Base-by-base conservation (phyloP, 108 stramenopile species). In the Fragilariopsis cylindrus region DNA sequence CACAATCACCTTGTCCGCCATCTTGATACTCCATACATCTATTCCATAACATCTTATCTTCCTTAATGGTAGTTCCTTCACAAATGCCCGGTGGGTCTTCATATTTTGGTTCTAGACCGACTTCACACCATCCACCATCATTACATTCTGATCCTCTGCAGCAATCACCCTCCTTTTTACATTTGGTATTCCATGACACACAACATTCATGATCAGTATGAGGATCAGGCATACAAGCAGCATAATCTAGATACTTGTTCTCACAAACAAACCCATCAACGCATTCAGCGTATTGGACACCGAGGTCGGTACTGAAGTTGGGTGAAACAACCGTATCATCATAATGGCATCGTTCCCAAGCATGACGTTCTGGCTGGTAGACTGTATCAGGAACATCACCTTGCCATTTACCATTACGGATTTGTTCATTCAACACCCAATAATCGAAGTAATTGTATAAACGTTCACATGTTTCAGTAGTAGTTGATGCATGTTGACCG, bases 51-150 rank as follows among this genome's bases (percentile, higher is more conserved):
- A n/a, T 40, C 3, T 44, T 42, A n/a, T 63, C 62, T 7, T 42
- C 46, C 62, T 63, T 63, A 13, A 13, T 43, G 8, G 4, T 13
- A 5, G 43, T 21, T 42, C 15, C 11, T 11, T 63, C 42, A 40
- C 62, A 63, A 15, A 63, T 63, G 9, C 62, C 62, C n/a, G 62
- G 62, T 9, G 62, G 62, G 11, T 63, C 43, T n/a, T 63, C 62
- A 44, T 15, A 63, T 11, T 13, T 3, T 9, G 8, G 7, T 12
- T 42, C 7, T 11, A 63, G 43, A 9, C 43, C 62, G 7, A 45
- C 43, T 15, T 63, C 62, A 44, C 62, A 63, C 43, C 5, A 63
- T 43, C 62, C 62, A 15, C 16, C 3, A 15, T 11, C 62, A 40
- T 63, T 63, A 44, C 62, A 63, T 44, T 63, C 62, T 11, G 62